Conservation (phyloP, 1,139 yeast species). For the Citeromyces siamensis region DNA sequence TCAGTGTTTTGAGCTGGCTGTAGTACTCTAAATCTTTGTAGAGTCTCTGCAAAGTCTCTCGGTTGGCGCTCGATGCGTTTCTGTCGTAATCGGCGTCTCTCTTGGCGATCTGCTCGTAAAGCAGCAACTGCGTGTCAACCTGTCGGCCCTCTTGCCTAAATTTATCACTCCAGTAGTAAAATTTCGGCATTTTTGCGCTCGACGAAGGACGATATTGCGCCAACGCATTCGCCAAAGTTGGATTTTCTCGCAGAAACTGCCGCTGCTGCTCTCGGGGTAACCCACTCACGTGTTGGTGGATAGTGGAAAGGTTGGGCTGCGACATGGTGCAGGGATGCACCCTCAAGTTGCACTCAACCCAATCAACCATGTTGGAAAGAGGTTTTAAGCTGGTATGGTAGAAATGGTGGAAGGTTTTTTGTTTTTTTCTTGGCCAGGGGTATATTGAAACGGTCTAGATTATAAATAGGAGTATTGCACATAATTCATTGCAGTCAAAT, state of each 20-base stretch:
- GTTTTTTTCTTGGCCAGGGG: too few species aligned
- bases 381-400: too few species aligned
- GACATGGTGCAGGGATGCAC: too few species aligned
- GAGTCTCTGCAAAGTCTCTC: constrained; percentile 26
- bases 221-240: constrained; percentile 6
- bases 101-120: constrained; percentile 46
- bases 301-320: background rate
- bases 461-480: too few species aligned
- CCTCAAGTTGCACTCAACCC: too few species aligned
- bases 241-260: constrained; percentile 3
- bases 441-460: too few species aligned
- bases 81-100: constrained; percentile 27
- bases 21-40: constrained; percentile 35
- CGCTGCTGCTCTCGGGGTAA: background rate
- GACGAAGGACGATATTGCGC: constrained; percentile 11
- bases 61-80: constrained; percentile 10
- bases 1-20: constrained; percentile 28
- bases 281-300: constrained; percentile 1
- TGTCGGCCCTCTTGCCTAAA: constrained; percentile 29
- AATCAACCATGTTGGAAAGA: too few species aligned
- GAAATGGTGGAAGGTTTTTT: too few species aligned
- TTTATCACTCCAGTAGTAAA: constrained; percentile 45
- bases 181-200: constrained; percentile 12
- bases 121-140: constrained; percentile 30
- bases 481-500: too few species aligned